Conservation (phyloP, 2,329 filamentous ascomycete genomes). For the Curvularia hawaiiensis region DNA sequence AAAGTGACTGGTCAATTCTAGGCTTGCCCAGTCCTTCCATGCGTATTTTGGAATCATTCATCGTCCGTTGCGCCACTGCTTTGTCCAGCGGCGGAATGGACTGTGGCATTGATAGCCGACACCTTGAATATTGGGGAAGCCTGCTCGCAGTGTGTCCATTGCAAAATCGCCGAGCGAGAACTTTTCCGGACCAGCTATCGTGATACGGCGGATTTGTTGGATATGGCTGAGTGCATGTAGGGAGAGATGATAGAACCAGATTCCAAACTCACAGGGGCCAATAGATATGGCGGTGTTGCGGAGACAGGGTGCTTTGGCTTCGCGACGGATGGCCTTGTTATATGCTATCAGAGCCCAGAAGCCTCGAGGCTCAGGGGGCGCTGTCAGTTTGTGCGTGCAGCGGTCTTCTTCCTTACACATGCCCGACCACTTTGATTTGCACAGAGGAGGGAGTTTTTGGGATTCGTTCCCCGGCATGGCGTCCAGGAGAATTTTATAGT, state of each 20-base stretch:
- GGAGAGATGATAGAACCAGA: background rate
- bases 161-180: no score
- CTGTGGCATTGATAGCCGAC: background rate
- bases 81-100: background rate
- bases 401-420: constrained; percentile 3
- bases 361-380: background rate
- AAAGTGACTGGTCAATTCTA: background rate
- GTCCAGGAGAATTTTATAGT: background rate
- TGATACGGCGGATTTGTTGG: background rate
- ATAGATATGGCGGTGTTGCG: background rate
- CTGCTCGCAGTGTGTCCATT: background rate
- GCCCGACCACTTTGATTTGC: constrained; percentile 31
- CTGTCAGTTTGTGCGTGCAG: background rate
- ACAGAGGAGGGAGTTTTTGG: constrained; percentile 21
- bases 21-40: background rate
- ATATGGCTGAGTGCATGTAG: background rate
- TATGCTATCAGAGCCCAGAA: background rate
- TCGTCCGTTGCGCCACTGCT: no score
- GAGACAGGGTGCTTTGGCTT: background rate
- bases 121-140: background rate
- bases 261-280: background rate
- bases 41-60: background rate
- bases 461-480: constrained; percentile 17
- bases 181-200: background rate
- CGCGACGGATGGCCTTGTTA: background rate